Base-by-base conservation (phyloP, 192 early-diverging fungal genomes). In the Funneliformis geosporum region DNA sequence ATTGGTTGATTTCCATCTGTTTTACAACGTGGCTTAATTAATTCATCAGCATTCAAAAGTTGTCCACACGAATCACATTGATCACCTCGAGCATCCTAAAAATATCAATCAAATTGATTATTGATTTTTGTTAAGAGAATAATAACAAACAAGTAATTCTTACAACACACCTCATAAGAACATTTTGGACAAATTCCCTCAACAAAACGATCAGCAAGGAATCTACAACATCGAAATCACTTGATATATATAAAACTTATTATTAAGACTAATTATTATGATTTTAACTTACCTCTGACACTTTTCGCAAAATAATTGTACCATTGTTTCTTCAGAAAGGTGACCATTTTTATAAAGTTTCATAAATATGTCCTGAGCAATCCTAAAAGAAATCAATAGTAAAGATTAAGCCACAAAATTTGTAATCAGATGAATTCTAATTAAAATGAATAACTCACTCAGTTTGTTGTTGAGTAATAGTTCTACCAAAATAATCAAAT, bases 181-280 rank as follows among this genome's bases (percentile, higher is more conserved):
- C 98, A 99, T 73, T 88, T 85, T 47, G 98, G 98, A 84, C 98
- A 99, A 4, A 86, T 93, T 73, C 98, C 98, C 84, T 98, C 96
- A 42, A 99, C 98, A 80, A 92, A 99, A 61, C 98, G 95, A 85
- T 99, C 97, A 33, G 98, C 98, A 64, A 99, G 90, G 87, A 96
- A 99, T 71, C 93, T 91, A 82, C 47, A 38, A 55, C 0, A 18
- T 55, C 47, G 16, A 55, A 55, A 60, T 70, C 43, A 61, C 16
- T n/a, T n/a, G n/a, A n/a, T n/a, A n/a, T n/a, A n/a, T n/a, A n/a
- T n/a, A n/a, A n/a, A n/a, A n/a, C n/a, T n/a, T n/a, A n/a, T n/a
- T n/a, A n/a, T n/a, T n/a, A n/a, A n/a, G n/a, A n/a, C n/a, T n/a
- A n/a, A n/a, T n/a, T n/a, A n/a, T n/a, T n/a, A n/a, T n/a, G n/a